Evolutionary conservation across 768 basidiomycete species (phyloP).

Genomic region (Tricholoma bakamatsutake): DNA sequence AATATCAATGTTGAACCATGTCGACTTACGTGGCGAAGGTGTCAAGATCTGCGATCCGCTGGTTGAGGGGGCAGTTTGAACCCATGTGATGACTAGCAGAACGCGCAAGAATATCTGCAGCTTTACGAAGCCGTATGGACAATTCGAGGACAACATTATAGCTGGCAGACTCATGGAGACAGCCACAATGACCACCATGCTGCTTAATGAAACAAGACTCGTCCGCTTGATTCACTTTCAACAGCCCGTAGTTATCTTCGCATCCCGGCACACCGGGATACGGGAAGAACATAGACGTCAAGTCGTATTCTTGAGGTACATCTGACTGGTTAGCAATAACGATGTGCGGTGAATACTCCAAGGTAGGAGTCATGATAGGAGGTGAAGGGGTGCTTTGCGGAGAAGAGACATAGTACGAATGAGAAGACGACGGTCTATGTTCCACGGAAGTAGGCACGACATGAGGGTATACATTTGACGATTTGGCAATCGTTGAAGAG

Average conservation of each 20-base stretch:
- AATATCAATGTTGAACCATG: neutral
- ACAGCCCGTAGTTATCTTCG: constrained; percentile 16
- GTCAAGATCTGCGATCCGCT: constrained; percentile 47
- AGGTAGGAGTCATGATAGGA: constrained; percentile 39
- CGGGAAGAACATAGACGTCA: constrained; percentile 35
- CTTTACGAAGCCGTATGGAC: constrained; percentile 57
- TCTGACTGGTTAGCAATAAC: constrained; percentile 20
- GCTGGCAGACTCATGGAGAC: constrained; percentile 45
- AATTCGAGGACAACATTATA: constrained; percentile 61
- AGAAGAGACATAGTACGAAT: constrained; percentile 24
- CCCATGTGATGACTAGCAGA: constrained; percentile 36
- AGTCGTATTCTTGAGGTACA: constrained; percentile 32
- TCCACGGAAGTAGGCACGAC: constrained; percentile 16
- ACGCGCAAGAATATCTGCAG: constrained; percentile 46
- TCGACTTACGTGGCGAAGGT: constrained; percentile 44
- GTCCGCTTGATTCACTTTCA: constrained; percentile 11
- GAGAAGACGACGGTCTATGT: constrained; percentile 21
- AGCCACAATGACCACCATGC: constrained; percentile 43
- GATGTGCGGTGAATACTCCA: constrained; percentile 32
- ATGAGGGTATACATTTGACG: constrained; percentile 15
- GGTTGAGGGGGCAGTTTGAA: constrained; percentile 31
- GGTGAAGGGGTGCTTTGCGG: constrained; percentile 33
- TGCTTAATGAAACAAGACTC: constrained; percentile 26
- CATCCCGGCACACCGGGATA: constrained; percentile 25
- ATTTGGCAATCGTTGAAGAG: constrained; percentile 8